A percentile compares a stretch with the other conserved stretches of the same genome.
phyloP scores from a whole-genome alignment of 352 stramenopile genomes.

The Pythium utonaiense region DNA sequence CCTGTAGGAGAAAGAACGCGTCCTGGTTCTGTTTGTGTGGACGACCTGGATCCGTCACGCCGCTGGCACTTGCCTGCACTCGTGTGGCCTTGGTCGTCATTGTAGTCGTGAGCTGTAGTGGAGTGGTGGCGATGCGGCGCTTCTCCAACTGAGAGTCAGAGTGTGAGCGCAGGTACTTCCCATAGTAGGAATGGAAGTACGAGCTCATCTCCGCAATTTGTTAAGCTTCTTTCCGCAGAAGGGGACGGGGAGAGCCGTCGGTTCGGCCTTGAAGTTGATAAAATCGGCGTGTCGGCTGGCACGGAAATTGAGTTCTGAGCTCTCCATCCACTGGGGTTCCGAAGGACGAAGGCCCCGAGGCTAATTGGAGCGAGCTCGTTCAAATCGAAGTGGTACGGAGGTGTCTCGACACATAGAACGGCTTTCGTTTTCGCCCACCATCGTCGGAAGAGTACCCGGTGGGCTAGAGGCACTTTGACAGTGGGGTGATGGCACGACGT shows the following conservation, averaged over 20 bases:
- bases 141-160: neutral
- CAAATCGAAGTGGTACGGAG: no score
- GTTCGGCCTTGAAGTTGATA: constrained; percentile 17
- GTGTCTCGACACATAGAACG: neutral
- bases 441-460: neutral
- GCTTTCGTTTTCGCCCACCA: constrained; percentile 1
- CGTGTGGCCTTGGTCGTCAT: constrained; percentile 1
- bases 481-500: neutral
- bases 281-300: neutral
- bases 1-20: constrained; percentile 72
- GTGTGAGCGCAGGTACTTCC: constrained; percentile 8
- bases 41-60: constrained; percentile 54
- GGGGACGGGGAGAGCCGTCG: constrained; percentile 7
- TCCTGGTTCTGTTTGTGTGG: constrained; percentile 84
- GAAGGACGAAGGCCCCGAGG: neutral
- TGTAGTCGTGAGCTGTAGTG: constrained; percentile 6
- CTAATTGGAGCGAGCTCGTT: neutral
- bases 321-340: constrained; percentile 2
- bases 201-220: constrained; percentile 8
- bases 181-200: constrained; percentile 15
- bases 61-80: constrained; percentile 36
- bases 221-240: neutral
- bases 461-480: constrained; percentile 3
- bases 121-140: neutral
- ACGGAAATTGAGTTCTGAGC: constrained; percentile 10